Evolutionary conservation across 75 land plant species (phyloP).

Genomic region (Cupressus sempervirens): DNA sequence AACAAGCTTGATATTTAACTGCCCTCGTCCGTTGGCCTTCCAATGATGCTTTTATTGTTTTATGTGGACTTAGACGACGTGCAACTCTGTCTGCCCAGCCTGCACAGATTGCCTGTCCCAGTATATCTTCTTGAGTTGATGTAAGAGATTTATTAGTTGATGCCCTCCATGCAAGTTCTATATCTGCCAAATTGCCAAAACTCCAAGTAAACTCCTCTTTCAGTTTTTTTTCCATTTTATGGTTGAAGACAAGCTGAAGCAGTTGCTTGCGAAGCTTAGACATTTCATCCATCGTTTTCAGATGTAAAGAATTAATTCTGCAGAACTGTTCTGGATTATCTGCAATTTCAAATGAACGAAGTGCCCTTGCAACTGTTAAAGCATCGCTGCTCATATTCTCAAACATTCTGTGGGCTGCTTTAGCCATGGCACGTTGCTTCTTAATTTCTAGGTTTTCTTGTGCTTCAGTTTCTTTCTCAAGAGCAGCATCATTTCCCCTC

Average conservation of each 20-base stretch:
- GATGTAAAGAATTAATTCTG: constrained; percentile 47
- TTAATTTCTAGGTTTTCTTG: constrained; percentile 37
- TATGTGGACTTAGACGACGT: constrained; percentile 38
- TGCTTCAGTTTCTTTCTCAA: constrained; percentile 8
- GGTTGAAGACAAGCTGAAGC: constrained; percentile 50
- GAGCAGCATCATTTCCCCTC: neutral
- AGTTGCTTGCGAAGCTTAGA: constrained; percentile 85
- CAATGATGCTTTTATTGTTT: constrained; percentile 14
- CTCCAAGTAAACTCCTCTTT: constrained; percentile 37
- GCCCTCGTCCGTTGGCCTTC: constrained; percentile 34
- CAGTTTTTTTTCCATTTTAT: constrained; percentile 7
- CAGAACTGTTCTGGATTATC: constrained; percentile 66
- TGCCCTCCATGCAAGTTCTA: constrained; percentile 56
- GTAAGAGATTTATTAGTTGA: constrained; percentile 31
- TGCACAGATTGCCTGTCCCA: constrained; percentile 89
- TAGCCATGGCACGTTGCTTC: constrained; percentile 45
- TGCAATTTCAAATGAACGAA: constrained; percentile 75
- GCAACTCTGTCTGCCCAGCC: constrained; percentile 98
- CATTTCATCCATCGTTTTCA: constrained; percentile 98
- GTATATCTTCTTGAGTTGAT: constrained; percentile 59
- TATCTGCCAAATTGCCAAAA: constrained; percentile 36
- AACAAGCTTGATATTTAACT: constrained; percentile 62
- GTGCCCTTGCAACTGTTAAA: constrained; percentile 69
- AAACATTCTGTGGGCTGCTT: constrained; percentile 50
- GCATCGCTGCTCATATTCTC: constrained; percentile 79